Evolutionary conservation across 768 basidiomycete species (phyloP).

Genomic region (Tubosaeta brunneosetosa): DNA sequence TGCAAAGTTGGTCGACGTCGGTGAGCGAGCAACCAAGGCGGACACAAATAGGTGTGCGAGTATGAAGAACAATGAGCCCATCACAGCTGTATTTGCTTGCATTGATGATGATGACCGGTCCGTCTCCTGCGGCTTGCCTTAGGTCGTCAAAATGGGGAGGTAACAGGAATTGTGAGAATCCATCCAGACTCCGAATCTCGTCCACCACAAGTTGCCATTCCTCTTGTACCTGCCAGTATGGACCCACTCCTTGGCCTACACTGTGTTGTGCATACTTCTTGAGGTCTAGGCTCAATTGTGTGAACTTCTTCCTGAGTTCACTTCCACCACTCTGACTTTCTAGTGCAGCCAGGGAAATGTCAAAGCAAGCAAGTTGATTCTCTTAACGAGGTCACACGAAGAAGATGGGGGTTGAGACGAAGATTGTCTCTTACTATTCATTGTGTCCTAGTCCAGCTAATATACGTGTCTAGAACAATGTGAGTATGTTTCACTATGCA

Average conservation of each 20-base stretch:
- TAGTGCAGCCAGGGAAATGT: background rate
- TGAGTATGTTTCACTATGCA: too few relatives aligned
- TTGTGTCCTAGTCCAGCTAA: too few relatives aligned
- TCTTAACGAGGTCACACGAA: too few relatives aligned
- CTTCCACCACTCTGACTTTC: background rate
- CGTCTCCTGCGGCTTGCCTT: background rate
- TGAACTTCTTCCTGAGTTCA: background rate
- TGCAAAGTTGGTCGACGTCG: background rate
- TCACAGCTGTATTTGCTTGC: background rate
- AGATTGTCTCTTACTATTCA: too few relatives aligned
- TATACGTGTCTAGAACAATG: too few relatives aligned
- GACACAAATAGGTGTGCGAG: background rate
- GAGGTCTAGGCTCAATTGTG: background rate
- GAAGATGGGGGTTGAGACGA: too few relatives aligned
- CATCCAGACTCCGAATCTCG: background rate
- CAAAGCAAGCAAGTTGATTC: background rate
- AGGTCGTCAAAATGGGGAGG: background rate
- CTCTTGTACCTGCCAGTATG: background rate
- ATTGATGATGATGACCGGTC: background rate
- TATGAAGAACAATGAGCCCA: background rate
- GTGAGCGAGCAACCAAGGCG: background rate
- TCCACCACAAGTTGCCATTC: background rate
- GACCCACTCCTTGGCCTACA: background rate
- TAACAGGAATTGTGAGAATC: background rate
- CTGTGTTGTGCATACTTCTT: background rate